These are phyloP conservation scores for Gossypium raimondii DNA, from an alignment of 345 rosid genomes.

Conservation along the genomic window DNA sequence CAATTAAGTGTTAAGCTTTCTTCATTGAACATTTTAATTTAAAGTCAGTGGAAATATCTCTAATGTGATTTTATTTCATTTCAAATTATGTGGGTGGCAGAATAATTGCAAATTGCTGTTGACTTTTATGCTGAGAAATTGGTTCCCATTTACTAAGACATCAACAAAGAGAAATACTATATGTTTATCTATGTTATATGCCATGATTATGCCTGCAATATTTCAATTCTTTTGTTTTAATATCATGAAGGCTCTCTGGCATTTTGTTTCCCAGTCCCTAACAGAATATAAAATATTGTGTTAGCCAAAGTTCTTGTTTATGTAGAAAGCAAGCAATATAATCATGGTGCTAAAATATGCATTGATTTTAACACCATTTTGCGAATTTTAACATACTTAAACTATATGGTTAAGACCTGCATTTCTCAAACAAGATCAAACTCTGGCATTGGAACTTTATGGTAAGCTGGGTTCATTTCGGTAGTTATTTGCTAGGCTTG, in stretches of 20 bases:
- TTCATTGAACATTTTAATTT: background rate
- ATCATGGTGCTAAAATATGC: background rate
- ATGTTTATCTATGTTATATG: background rate
- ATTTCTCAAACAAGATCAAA: background rate
- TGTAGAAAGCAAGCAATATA: background rate
- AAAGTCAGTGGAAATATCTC: background rate
- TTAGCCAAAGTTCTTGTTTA: background rate
- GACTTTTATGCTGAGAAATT: background rate
- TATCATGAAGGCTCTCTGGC: background rate
- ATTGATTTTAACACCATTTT: background rate
- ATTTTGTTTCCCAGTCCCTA: background rate
- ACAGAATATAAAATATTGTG: background rate
- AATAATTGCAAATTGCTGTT: background rate
- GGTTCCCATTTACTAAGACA: background rate
- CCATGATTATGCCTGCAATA: background rate
- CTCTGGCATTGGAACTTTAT: background rate
- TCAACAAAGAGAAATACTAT: background rate
- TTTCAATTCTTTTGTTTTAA: background rate
- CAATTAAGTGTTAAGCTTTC: background rate
- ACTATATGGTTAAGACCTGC: background rate
- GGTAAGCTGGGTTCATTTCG: background rate
- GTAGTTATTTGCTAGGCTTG: background rate
- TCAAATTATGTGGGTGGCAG: background rate
- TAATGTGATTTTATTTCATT: background rate
- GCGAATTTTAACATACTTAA: background rate